These are phyloP conservation scores for Salix udensis DNA, from an alignment of 345 rosid species.

Conservation along the genomic window DNA sequence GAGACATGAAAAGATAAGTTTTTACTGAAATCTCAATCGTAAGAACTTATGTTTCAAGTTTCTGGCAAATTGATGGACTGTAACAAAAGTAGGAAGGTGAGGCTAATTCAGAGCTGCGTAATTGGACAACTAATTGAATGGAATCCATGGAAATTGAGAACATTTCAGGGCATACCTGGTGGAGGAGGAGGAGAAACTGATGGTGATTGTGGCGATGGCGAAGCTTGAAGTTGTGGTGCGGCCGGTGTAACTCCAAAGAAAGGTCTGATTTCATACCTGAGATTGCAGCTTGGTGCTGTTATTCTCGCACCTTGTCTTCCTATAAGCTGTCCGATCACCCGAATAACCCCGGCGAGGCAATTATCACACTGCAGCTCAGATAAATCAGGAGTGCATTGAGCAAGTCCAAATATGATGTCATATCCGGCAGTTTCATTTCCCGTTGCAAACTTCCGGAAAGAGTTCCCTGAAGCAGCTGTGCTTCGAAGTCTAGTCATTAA, in stretches of 20 bases:
- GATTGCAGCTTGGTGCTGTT: background rate
- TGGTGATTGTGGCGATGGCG: background rate
- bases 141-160: too few species aligned
- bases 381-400: constrained; percentile 48
- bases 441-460: constrained; percentile 23
- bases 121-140: too few species aligned
- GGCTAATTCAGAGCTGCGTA: too few species aligned
- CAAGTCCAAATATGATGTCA: constrained; percentile 26
- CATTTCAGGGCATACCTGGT: background rate
- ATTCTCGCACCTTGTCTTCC: background rate
- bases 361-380: constrained; percentile 24
- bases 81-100: too few species aligned
- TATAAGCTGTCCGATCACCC: background rate
- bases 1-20: too few species aligned
- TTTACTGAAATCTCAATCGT: too few species aligned
- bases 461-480: constrained; percentile 15
- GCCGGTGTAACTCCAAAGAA: background rate
- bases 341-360: constrained; percentile 8
- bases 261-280: constrained; percentile 1
- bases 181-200: background rate
- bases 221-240: background rate
- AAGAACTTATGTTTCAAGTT: too few species aligned
- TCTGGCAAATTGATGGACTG: too few species aligned
- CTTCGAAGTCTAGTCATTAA: constrained; percentile 10
- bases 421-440: constrained; percentile 1